Evolutionary conservation across 208 protist species (phyloP).

Genomic region (Acanthamoeba quina): DNA sequence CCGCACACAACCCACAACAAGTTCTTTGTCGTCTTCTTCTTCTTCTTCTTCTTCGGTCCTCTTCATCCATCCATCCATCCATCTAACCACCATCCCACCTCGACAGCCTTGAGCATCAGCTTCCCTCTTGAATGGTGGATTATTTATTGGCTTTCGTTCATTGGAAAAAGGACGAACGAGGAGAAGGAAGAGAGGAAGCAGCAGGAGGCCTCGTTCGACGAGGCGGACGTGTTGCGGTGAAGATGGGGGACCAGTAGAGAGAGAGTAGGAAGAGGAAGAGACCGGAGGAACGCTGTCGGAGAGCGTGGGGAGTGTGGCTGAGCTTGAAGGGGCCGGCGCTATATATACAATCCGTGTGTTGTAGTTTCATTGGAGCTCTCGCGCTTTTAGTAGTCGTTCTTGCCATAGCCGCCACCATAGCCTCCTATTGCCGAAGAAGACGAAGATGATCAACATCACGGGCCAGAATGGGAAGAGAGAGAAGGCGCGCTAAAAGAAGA

Average conservation of each 20-base stretch:
- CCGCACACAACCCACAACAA: no score
- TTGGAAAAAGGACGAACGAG: not conserved
- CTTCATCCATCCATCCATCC: no score
- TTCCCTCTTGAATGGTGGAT: no score
- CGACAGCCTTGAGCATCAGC: no score
- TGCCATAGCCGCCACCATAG: slow-evolving; percentile 23
- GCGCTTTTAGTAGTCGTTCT: slow-evolving; percentile 10
- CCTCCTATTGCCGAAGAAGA: not conserved
- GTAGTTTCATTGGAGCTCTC: not conserved
- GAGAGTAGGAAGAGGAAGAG: not conserved
- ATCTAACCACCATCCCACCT: no score
- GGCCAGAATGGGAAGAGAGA: not conserved
- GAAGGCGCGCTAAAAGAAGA: not conserved
- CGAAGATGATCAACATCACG: not conserved
- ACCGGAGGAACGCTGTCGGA: not conserved
- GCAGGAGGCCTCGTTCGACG: not conserved
- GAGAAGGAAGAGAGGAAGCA: not conserved
- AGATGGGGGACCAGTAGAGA: not conserved
- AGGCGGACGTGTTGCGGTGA: not conserved
- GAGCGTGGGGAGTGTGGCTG: not conserved
- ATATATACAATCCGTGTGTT: slow-evolving; percentile 37
- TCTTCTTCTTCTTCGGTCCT: no score
- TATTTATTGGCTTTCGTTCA: not conserved
- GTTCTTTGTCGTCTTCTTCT: no score
- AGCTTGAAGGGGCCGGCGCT: not conserved